Base-by-base conservation (phyloP, 768 basidiomycete genomes). In the Pholiota molesta region DNA sequence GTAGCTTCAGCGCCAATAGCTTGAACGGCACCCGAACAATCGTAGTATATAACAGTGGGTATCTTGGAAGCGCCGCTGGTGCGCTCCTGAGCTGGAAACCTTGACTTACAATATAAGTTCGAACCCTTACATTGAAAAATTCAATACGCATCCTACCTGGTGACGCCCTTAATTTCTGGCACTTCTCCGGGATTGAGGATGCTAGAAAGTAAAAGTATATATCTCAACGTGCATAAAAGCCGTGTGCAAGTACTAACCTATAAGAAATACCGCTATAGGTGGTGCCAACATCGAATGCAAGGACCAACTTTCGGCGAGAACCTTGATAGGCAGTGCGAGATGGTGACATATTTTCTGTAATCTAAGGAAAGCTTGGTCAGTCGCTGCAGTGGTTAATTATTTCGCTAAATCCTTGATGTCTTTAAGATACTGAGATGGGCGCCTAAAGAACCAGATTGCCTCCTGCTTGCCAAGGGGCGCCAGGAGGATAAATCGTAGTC, bases 1-100 rank as follows among this genome's bases (percentile, higher is more conserved):
- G 69, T 64, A 1, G 83, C 80, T 65, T 84, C 83, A 0, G 82
- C 83, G 0, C 85, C 84, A 7, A 77, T 67, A 0, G 83, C 83
- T 39, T 68, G 74, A 2, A 79, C 72, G 1, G 42, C 58, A 5
- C 81, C 83, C 1, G 70, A 62, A 5, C 57, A 58, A 62, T 84
- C 84, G 61, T 85, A 86, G 73, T 55, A 81, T 62, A 71, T 77
- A 71, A 64, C 62, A 14, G 69, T 70, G 1, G 69, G 84, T 52
- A 85, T 79, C 66, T 84, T 86, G 10, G 74, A 78, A 45, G 79
- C 76, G 1, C 79, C 79, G 4, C 75, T 77, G 17, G 75, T 69
- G 13, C 72, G 70, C 17, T 79, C 78, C 52, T 83, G 83, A 0
- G 74, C 79, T 7, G 84, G 84, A 65, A 77, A 85, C 59, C 84